These are phyloP conservation scores for Tricholomella constricta DNA, from an alignment of 768 basidiomycete genomes.

Conservation along the genomic window DNA sequence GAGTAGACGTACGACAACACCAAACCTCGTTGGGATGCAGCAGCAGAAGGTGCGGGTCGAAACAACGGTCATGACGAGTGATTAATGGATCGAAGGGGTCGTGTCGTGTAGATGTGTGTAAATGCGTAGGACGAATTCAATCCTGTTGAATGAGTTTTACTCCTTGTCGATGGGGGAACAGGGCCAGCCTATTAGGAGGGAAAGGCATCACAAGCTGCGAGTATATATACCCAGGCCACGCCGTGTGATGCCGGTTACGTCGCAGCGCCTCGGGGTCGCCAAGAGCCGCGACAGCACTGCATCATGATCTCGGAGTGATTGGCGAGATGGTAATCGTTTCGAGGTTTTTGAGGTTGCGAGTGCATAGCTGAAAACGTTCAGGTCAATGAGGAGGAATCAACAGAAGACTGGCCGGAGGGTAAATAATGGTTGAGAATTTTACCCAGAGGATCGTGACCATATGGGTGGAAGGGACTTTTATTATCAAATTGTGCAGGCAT, in stretches of 20 bases:
- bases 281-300: slow-evolving; percentile 10
- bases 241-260: slow-evolving; percentile 16
- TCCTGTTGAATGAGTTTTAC: slow-evolving; percentile 14
- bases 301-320: slow-evolving; percentile 14
- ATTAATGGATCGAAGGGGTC: slow-evolving; percentile 4
- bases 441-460: no score
- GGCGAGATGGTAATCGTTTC: slow-evolving; percentile 9
- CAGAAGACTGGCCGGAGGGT: background rate
- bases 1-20: slow-evolving; percentile 41
- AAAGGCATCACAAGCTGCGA: slow-evolving; percentile 6
- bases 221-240: slow-evolving; percentile 36
- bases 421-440: no score
- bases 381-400: background rate
- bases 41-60: slow-evolving; percentile 48
- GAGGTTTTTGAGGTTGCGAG: slow-evolving; percentile 13
- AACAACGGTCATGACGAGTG: slow-evolving; percentile 36
- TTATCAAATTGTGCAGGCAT: background rate
- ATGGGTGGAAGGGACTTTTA: no score
- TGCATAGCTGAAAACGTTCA: background rate
- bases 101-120: slow-evolving; percentile 9
- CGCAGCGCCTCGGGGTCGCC: slow-evolving; percentile 9
- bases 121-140: slow-evolving; percentile 17
- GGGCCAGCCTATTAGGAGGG: slow-evolving; percentile 47
- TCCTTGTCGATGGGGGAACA: slow-evolving; percentile 30
- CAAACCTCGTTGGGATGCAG: slow-evolving; percentile 51